Conservation (phyloP, 805 yeast genomes). For the Nakazawaea laoshanensis region DNA sequence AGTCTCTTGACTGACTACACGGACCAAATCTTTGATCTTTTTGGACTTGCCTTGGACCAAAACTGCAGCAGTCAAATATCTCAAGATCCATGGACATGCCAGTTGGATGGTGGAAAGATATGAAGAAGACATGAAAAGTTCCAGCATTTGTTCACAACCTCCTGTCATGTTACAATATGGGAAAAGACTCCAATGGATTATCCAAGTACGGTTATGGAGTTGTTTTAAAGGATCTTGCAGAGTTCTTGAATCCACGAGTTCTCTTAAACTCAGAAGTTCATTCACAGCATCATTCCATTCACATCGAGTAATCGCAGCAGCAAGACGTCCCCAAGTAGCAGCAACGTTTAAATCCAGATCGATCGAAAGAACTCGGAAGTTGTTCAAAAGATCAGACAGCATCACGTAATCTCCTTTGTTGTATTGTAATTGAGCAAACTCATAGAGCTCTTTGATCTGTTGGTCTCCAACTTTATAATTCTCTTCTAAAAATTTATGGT, state of each 20-base stretch:
- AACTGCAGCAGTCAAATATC: slow-evolving; percentile 60
- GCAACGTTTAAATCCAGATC: slow-evolving; percentile 40
- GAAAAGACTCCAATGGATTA: slow-evolving; percentile 62
- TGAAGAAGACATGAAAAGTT: slow-evolving; percentile 49
- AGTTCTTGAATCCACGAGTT: slow-evolving; percentile 47
- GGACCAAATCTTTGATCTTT: slow-evolving; percentile 48
- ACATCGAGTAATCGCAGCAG: slow-evolving; percentile 45
- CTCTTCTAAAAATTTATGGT: slow-evolving; percentile 35
- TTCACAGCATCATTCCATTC: slow-evolving; percentile 45
- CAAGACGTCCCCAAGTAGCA: slow-evolving; percentile 66
- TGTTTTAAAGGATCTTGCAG: slow-evolving; percentile 45
- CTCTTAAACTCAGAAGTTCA: slow-evolving; percentile 47
- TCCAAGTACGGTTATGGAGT: slow-evolving; percentile 58
- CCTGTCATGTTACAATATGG: slow-evolving; percentile 47
- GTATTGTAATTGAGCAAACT: slow-evolving; percentile 55
- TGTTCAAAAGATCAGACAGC: slow-evolving; percentile 50
- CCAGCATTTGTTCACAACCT: slow-evolving; percentile 46
- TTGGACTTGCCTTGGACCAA: slow-evolving; percentile 28
- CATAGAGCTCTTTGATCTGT: slow-evolving; percentile 41
- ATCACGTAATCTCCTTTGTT: slow-evolving; percentile 54
- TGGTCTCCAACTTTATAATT: slow-evolving; percentile 38
- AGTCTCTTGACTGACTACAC: slow-evolving; percentile 50
- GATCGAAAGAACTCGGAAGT: slow-evolving; percentile 47
- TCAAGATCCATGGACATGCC: slow-evolving; percentile 61
- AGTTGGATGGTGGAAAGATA: slow-evolving; percentile 63